Evolutionary conservation across 176 grass and related monocot genomes (phyloP).

Genomic region (Aegilops bicornis): DNA sequence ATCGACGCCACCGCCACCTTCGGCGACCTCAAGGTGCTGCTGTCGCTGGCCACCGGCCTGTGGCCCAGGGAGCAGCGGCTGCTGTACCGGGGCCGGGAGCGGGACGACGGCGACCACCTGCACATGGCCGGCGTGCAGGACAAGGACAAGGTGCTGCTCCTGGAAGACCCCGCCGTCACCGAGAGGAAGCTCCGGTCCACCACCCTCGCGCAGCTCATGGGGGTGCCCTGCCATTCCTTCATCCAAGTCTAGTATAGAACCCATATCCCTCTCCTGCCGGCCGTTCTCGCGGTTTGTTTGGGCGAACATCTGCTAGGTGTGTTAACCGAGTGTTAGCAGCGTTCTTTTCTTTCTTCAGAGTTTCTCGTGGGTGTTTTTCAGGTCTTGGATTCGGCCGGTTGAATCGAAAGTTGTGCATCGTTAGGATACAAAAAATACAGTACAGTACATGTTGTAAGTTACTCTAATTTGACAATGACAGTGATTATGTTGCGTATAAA

Average conservation of each 20-base stretch:
- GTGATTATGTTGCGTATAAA: background rate
- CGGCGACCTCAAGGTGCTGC: slow-evolving; percentile 72
- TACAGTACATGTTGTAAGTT: slow-evolving; percentile 25
- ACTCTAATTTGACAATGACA: slow-evolving; percentile 9
- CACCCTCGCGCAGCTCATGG: slow-evolving; percentile 72
- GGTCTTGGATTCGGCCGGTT: slow-evolving; percentile 15
- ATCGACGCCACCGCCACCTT: slow-evolving; percentile 73
- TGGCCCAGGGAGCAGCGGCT: slow-evolving; percentile 86
- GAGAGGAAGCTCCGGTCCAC: slow-evolving; percentile 81
- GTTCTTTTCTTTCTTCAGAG: slow-evolving; percentile 29
- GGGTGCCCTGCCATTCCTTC: slow-evolving; percentile 63
- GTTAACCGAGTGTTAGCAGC: background rate
- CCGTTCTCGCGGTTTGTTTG: background rate
- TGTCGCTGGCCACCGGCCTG: slow-evolving; percentile 65
- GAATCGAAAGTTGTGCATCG: slow-evolving; percentile 8
- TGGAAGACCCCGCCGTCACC: slow-evolving; percentile 88
- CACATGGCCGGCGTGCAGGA: slow-evolving; percentile 89
- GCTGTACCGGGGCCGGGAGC: slow-evolving; percentile 81
- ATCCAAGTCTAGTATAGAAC: slow-evolving; percentile 9
- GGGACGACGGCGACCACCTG: slow-evolving; percentile 74
- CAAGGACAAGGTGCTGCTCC: slow-evolving; percentile 83
- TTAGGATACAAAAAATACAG: slow-evolving; percentile 14
- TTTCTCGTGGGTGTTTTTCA: slow-evolving; percentile 2
- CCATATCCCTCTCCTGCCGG: background rate
- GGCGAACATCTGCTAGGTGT: background rate